Percentiles rank a stretch among this genome's conserved stretches.
Conservation (phyloP, 768 basidiomycete genomes). For the Lentinula guzmanii region DNA sequence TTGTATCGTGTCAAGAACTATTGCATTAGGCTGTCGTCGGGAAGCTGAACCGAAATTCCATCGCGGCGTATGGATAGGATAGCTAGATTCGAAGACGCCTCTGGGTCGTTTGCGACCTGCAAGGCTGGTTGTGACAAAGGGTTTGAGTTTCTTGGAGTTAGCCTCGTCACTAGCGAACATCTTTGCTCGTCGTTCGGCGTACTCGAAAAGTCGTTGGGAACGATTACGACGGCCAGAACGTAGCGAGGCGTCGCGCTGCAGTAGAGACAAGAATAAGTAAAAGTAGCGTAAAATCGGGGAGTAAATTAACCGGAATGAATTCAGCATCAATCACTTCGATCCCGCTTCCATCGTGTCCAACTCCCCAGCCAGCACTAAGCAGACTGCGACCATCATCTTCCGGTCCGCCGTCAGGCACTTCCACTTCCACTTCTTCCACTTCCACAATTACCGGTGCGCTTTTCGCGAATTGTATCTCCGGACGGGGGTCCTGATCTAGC, state of each 20-base stretch:
- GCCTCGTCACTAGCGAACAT: neutral
- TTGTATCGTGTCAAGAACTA: neutral
- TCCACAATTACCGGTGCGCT: neutral
- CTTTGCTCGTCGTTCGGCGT: conserved; percentile 5
- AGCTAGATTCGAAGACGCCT: neutral
- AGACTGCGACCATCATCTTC: conserved; percentile 57
- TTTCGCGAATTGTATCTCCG: neutral
- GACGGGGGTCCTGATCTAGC: conserved; percentile 7
- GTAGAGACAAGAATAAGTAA: neutral
- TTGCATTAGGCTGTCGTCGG: conserved; percentile 1
- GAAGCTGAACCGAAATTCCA: neutral
- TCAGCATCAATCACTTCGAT: conserved; percentile 63
- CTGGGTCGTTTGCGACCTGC: neutral
- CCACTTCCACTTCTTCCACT: neutral
- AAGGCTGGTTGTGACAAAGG: neutral
- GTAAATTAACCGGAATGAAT: conserved; percentile 51
- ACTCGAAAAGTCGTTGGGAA: conserved; percentile 6
- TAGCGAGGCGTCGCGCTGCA: neutral
- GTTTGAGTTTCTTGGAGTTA: neutral
- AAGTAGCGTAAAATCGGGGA: neutral
- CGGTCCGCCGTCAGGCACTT: neutral
- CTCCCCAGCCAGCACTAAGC: conserved; percentile 70
- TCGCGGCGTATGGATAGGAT: neutral
- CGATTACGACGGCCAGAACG: conserved; percentile 1
- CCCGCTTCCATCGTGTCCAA: conserved; percentile 70